Evolutionary conservation across 2,329 filamentous ascomycete species (phyloP), one percentile per base, ranked within the genome.

Genomic region (Paramyrothecium roridum): DNA sequence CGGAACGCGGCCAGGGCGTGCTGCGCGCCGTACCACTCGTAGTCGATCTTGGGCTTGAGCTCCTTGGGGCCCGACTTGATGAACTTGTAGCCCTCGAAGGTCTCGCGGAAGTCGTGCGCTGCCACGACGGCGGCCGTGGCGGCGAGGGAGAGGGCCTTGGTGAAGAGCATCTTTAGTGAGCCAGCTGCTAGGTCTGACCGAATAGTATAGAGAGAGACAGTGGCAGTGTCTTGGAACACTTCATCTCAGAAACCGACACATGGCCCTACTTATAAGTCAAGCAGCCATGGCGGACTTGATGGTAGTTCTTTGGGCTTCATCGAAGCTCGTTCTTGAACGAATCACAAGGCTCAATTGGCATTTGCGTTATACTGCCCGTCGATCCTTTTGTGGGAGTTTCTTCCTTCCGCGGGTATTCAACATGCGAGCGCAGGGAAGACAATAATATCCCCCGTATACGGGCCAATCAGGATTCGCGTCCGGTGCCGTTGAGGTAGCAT

Each of bases 1-100:
- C 68, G 69, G 37, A 68, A 64, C 4, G 50, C 37, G 50, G 43
- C 51, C 7, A 61, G 59, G 48, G 59, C 56, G 6, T 50, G 54
- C 26, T 61, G 59, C 20, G 57, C 57, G 12, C 54, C 50, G n/a
- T 56, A 50, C 11, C 60, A 37, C 26, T 61, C 57, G 43, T 58
- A 59, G 4, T 50, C 22, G 19, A 30, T 40, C 47, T 61, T 61
- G 22, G 50, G 57, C n/a, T 49, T 48, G 1, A 59, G 52, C 11
- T 40, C 52, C 1, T 17, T 45, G 16, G 59, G 59, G 12, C 59
- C 59, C 1, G 56, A 58, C 8, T 59, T 52, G 23, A 52, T 46
- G 54, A 53, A 61, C 1, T 49, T 47, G 37, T 33, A 52, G 37
- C 50, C 50, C 19, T 52, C 50, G 17, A 52, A 52, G n/a, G 19